Percentiles rank a stretch among this genome's conserved stretches.
These are phyloP conservation scores for Nothophaeocryptopus gaeumannii DNA, from an alignment of 2,329 filamentous ascomycete species.

Conservation along the genomic window DNA sequence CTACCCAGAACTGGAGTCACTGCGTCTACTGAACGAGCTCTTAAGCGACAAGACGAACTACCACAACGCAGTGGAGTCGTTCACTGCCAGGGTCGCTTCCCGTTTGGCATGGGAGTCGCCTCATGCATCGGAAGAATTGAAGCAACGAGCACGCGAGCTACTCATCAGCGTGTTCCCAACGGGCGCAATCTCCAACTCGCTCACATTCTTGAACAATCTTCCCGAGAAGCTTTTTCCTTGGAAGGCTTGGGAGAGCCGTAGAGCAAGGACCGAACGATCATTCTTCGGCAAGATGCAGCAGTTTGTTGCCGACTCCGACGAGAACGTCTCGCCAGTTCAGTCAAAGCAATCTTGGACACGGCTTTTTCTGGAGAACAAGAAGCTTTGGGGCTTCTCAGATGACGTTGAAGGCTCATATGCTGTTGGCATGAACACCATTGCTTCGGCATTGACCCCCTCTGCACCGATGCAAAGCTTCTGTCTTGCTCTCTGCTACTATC, in stretches of 20 bases:
- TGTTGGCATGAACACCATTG: slow-evolving; percentile 50
- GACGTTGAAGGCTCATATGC: slow-evolving; percentile 46
- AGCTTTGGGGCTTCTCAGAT: slow-evolving; percentile 42
- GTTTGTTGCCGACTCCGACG: slow-evolving; percentile 37
- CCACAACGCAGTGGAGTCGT: slow-evolving; percentile 45
- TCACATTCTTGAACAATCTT: slow-evolving; percentile 46
- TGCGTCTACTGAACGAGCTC: slow-evolving; percentile 44
- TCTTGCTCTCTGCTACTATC: slow-evolving; percentile 32
- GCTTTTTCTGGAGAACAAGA: slow-evolving; percentile 41
- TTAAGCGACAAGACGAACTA: slow-evolving; percentile 43
- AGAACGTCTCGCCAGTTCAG: slow-evolving; percentile 5
- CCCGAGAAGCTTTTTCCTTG: slow-evolving; percentile 43
- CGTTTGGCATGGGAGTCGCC: slow-evolving; percentile 47
- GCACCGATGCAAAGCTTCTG: slow-evolving; percentile 44
- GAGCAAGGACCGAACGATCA: slow-evolving; percentile 41
- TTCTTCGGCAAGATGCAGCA: slow-evolving; percentile 47
- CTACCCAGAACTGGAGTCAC: slow-evolving; percentile 46
- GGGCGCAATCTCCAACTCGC: slow-evolving; percentile 44
- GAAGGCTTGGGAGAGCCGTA: slow-evolving; percentile 46
- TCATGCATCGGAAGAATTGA: slow-evolving; percentile 46
- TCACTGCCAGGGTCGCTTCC: slow-evolving; percentile 46
- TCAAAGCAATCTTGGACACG: slow-evolving; percentile 41
- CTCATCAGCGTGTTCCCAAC: slow-evolving; percentile 47
- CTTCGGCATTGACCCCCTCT: slow-evolving; percentile 39
- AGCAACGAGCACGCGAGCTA: slow-evolving; percentile 46